Base-by-base conservation (phyloP, 495 filamentous ascomycete species). In the Lentithecium fluviatile region DNA sequence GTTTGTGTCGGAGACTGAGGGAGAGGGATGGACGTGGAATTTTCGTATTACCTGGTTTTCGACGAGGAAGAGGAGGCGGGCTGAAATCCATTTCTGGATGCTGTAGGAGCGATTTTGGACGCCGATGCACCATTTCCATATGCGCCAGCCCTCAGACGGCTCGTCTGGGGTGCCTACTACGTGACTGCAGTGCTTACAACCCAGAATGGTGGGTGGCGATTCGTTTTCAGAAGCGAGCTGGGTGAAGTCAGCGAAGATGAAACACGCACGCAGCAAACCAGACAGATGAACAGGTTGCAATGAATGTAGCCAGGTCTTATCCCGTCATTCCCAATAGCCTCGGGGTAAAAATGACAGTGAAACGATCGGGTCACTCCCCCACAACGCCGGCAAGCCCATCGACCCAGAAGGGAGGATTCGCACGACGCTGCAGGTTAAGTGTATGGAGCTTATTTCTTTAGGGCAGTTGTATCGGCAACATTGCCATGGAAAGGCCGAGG, bases 391-490 rank as follows among this genome's bases (percentile, higher is more conserved):
- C 45, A 32, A 48, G 62, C 64, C 64, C 54, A 52, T 51, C 59
- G 21, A 34, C 58, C 52, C 23, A 21, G 46, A 37, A 47, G 42
- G 56, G 54, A 57, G 48, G 63, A 52, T 55, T 49, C 23, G 58
- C 58, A 10, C 48, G 52, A 48, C 23, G 34, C 37, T 34, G 52
- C 45, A 43, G 48, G 55, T 32, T 63, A 32, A 37, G 56, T 59
- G 29, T 52, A 48, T 15, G 46, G 59, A 58, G 60, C 4, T 23
- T 67, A 62, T 84, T 80, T 29, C 76, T 96, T 72, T 96, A 70
- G 90, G 91, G 87, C 84, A 89, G 77, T 88, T 88, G 91, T 95
- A 96, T 96, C 91, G 88, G 81, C 87, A 83, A 78, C 82, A 82
- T 81, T 73, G 76, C 80, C 81, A 89, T 72, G 73, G 77, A 58